Evolutionary conservation across 495 filamentous ascomycete genomes (phyloP).

Genomic region (Cryomyces minteri): DNA sequence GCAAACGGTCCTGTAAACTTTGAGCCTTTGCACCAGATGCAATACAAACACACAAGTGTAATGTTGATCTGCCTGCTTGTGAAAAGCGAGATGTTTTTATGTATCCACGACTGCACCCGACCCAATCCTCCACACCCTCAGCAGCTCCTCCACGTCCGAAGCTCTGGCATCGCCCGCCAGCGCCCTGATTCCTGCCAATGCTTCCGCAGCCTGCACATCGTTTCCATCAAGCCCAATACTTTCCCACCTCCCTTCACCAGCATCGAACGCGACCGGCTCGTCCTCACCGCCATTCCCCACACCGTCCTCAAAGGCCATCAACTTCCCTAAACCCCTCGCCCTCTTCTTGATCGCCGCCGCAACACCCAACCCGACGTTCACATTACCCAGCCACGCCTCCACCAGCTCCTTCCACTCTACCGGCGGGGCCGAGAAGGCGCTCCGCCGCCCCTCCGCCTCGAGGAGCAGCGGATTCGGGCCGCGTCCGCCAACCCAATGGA

Average conservation of each 20-base stretch:
- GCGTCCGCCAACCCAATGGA: slow-evolving; percentile 11
- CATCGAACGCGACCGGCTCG: not conserved
- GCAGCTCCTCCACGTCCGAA: too few species aligned
- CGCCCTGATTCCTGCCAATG: not conserved
- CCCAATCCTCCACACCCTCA: too few species aligned
- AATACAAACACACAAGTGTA: too few species aligned
- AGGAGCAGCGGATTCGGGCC: slow-evolving; percentile 9
- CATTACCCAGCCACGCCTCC: slow-evolving; percentile 3
- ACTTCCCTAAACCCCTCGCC: not conserved
- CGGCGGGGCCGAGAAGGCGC: not conserved
- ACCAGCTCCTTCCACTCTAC: slow-evolving; percentile 2
- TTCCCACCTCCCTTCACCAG: not conserved
- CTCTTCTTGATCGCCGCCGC: not conserved
- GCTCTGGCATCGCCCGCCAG: not conserved
- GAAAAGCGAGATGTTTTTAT: too few species aligned
- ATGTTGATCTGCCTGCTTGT: too few species aligned
- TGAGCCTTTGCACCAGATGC: too few species aligned
- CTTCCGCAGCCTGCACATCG: not conserved
- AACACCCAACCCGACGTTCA: not conserved
- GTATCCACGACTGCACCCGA: too few species aligned
- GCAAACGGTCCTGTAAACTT: too few species aligned
- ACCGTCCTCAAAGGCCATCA: not conserved
- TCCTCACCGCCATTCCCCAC: not conserved
- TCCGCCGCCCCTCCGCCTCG: not conserved
- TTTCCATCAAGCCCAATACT: not conserved